These are phyloP conservation scores for Vicia faba DNA, from an alignment of 306 rosid species.

Conservation along the genomic window DNA sequence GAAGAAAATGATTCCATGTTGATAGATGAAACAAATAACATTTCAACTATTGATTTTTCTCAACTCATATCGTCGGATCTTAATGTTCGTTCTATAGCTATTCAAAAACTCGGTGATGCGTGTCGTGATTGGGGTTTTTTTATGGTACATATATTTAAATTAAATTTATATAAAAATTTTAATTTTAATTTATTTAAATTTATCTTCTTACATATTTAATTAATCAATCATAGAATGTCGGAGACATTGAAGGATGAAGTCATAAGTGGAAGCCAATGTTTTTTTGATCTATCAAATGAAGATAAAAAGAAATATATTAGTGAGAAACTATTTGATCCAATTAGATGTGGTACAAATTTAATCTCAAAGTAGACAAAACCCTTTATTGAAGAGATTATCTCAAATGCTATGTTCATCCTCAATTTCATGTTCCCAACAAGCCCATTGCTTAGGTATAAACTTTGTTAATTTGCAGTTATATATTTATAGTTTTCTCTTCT, in stretches of 20 bases:
- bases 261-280: constrained; percentile 31
- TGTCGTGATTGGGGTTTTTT: constrained; percentile 68
- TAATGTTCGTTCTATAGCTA: constrained; percentile 31
- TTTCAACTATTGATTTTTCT: constrained; percentile 54
- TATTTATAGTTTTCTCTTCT: neutral
- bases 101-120: constrained; percentile 46
- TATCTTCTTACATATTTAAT: no score
- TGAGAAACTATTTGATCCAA: constrained; percentile 45
- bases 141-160: constrained; percentile 47
- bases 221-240: constrained; percentile 58
- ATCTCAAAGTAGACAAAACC: constrained; percentile 41
- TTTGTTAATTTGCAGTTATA: neutral
- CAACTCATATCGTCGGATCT: constrained; percentile 42
- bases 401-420: constrained; percentile 65
- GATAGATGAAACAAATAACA: constrained; percentile 1
- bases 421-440: constrained; percentile 51
- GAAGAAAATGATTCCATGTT: constrained; percentile 1
- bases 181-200: no score
- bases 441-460: constrained; percentile 53
- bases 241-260: constrained; percentile 45
- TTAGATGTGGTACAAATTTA: constrained; percentile 67
- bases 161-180: no score
- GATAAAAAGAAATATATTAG: constrained; percentile 51
- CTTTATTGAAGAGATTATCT: constrained; percentile 69
- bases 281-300: constrained; percentile 51